Evolutionary conservation across 352 stramenopile genomes (phyloP), one percentile per base, ranked within the genome.

Genomic region (Globisporangium cederbergense): DNA sequence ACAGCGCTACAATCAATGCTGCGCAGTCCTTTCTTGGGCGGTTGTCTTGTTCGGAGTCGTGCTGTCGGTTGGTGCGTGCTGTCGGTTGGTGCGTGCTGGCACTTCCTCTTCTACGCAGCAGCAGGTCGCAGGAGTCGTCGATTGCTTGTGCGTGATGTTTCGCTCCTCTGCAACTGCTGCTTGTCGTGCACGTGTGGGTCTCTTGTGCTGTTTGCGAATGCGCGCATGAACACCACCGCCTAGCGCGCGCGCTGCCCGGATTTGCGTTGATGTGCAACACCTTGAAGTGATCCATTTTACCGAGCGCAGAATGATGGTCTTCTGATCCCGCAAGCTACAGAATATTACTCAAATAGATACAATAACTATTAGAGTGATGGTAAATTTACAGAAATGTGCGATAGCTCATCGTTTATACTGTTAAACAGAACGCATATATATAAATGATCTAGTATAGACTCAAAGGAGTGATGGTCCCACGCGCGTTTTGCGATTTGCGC

Each of bases 261-360:
- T 5, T n/a, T 25, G 32, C 28, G 6, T 40, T 13, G 18, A n/a
- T 22, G 25, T n/a, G 22, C 49, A 54, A 30, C 11, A 3, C 11
- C 4, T 25, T 42, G 50, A 56, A 56, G 34, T 56, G 50, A 14
- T 42, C 25, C 28, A 32, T 20, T 49, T 18, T 25, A 20, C 25
- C 34, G 20, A 10, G 8, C 14, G 42, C 57, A 52, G 57, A 62
- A 32, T 62, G 57, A 54, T 62, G 42, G 43, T 62, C 28, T 25
- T 52, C 6, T 54, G 40, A 55, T 11, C 25, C 25, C 25, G 25
- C 25, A 28, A 28, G 25, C 25, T 28, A 28, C 25, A 28, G 25
- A 28, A 28, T 28, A 28, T 28, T 28, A 28, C 25, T 28, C 2
- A 28, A 28, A 28, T 28, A 28, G 25, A 28, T 28, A 2, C 1